A percentile compares a stretch with the other conserved stretches of the same genome.
Evolutionary conservation across 129 eudicot genomes (phyloP).

Genomic region (Centrapalus pauciflorus): DNA sequence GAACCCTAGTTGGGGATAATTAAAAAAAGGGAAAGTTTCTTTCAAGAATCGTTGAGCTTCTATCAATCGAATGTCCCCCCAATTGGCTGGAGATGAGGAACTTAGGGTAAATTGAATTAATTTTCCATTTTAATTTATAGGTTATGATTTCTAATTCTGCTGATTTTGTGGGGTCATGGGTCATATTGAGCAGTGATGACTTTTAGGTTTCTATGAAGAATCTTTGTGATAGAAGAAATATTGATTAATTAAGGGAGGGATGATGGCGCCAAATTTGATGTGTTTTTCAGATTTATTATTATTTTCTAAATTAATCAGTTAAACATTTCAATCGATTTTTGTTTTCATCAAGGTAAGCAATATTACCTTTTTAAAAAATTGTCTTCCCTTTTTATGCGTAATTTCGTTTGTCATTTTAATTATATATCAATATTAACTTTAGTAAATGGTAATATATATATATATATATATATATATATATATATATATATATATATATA

Average conservation of each 20-base stretch:
- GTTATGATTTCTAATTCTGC: constrained; percentile 16
- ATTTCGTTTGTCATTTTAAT: no score
- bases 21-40: constrained; percentile 20
- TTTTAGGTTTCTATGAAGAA: constrained; percentile 17
- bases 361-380: no score
- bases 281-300: background rate
- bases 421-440: no score
- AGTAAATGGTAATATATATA: no score
- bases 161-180: constrained; percentile 33
- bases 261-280: constrained; percentile 29
- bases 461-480: no score
- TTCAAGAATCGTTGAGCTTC: constrained; percentile 22
- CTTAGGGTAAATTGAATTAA: constrained; percentile 7
- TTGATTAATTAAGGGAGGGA: constrained; percentile 6
- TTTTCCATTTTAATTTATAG: constrained; percentile 14
- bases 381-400: no score
- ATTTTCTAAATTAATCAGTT: background rate
- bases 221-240: background rate
- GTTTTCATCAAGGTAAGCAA: no score
- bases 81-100: background rate
- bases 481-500: no score
- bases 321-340: no score
- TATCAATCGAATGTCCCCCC: constrained; percentile 14
- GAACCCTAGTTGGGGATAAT: constrained; percentile 28
- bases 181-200: constrained; percentile 14